phyloP scores from a whole-genome alignment of 179 eudicot species.

The Patellifolia procumbens region DNA sequence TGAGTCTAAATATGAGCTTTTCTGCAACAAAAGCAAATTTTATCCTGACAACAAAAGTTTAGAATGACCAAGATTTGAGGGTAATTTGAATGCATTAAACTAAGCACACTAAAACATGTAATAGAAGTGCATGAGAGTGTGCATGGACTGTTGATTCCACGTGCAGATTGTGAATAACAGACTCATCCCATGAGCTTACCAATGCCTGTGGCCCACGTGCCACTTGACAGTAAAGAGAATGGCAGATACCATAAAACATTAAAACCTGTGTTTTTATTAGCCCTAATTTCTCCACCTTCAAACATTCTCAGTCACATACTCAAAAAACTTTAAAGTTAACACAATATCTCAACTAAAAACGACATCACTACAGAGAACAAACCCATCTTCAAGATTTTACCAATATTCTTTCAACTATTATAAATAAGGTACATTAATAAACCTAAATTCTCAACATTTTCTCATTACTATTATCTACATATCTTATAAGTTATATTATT shows the following conservation, averaged over 20 bases:
- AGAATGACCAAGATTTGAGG: neutral
- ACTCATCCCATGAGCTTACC: constrained; percentile 25
- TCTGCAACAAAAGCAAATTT: neutral
- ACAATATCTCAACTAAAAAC: neutral
- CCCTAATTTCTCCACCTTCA: constrained; percentile 18
- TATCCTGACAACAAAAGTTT: neutral
- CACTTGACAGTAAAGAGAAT: constrained; percentile 17
- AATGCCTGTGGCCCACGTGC: constrained; percentile 17
- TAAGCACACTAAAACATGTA: constrained; percentile 26
- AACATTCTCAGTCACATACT: constrained; percentile 21
- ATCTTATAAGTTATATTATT: too few species aligned
- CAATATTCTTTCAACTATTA: constrained; percentile 7
- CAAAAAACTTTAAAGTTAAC: neutral
- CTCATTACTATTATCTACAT: neutral
- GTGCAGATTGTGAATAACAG: constrained; percentile 22
- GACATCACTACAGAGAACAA: neutral
- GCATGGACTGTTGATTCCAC: constrained; percentile 34
- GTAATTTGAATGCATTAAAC: neutral
- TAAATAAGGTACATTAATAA: neutral
- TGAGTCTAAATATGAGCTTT: neutral
- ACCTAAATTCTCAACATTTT: neutral
- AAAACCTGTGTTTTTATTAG: neutral
- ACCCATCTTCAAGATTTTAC: neutral
- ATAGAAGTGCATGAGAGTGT: constrained; percentile 26
- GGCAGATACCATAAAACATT: neutral